phyloP scores from a whole-genome alignment of 306 rosid species.

The Prunus dulcis region DNA sequence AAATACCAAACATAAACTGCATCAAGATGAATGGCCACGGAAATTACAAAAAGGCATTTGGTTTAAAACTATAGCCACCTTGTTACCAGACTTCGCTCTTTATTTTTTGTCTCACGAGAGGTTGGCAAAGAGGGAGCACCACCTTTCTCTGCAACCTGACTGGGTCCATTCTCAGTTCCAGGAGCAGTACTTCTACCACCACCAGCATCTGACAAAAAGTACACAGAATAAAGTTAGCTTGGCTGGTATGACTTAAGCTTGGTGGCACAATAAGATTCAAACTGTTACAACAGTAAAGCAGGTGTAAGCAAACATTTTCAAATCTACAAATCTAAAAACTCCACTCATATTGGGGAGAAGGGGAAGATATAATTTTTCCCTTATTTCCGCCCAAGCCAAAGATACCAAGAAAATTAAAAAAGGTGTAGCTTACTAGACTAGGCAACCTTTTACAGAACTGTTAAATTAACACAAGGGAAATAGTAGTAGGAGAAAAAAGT shows the following conservation, averaged over 20 bases:
- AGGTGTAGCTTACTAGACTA: background rate
- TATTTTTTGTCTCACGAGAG: conserved; percentile 55
- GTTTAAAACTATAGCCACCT: conserved; percentile 42
- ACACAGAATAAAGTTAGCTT: conserved; percentile 24
- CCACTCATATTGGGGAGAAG: background rate
- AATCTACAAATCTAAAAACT: conserved; percentile 14
- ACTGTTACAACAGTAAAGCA: background rate
- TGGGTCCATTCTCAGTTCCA: conserved; percentile 65
- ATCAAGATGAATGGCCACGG: background rate
- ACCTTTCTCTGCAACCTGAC: conserved; percentile 60
- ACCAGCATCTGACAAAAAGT: conserved; percentile 56
- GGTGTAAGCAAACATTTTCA: conserved; percentile 2
- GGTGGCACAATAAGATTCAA: conserved; percentile 13
- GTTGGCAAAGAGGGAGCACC: conserved; percentile 34
- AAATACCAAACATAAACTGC: background rate
- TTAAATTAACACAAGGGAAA: background rate
- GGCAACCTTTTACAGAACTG: background rate
- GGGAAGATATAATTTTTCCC: background rate
- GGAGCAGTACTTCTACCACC: conserved; percentile 61
- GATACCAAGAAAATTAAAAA: background rate
- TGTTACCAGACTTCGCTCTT: conserved; percentile 51
- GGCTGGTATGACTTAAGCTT: conserved; percentile 19
- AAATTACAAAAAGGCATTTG: background rate
- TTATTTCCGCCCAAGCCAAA: background rate
- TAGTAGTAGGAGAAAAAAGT: conserved; percentile 10